Conservation (phyloP, 257 asterid genomes). For the Solanum tarijense region DNA sequence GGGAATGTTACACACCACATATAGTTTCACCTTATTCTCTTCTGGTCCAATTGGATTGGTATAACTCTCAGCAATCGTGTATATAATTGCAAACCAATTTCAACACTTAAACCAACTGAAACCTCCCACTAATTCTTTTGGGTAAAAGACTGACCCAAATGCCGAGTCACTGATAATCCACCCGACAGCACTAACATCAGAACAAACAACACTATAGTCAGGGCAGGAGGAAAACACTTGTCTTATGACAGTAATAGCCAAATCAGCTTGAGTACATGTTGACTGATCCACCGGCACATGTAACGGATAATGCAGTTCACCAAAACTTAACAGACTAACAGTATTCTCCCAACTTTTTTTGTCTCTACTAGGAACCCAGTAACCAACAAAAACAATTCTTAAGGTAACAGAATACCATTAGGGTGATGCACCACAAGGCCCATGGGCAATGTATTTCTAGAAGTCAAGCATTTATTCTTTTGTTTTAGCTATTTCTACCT, state of each 20-base stretch:
- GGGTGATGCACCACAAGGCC: background rate
- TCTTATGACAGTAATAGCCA: background rate
- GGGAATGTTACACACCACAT: background rate
- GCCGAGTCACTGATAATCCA: background rate
- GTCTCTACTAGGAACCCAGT: background rate
- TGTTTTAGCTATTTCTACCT: background rate
- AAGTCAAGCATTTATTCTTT: background rate
- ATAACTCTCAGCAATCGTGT: background rate
- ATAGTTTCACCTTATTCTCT: background rate
- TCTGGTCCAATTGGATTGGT: background rate
- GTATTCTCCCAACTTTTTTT: background rate
- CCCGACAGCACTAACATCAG: background rate
- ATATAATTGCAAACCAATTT: background rate
- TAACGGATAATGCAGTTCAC: background rate
- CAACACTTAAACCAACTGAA: background rate
- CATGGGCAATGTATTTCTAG: background rate
- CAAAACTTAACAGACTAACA: background rate
- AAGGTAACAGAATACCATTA: background rate
- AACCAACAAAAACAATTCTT: background rate
- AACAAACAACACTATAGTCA: background rate
- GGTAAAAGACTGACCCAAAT: background rate
- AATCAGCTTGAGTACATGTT: background rate
- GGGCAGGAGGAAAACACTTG: background rate
- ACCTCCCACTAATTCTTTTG: background rate
- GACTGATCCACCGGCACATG: background rate